Percentiles rank a stretch among this genome's conserved stretches.
phyloP scores from a whole-genome alignment of 495 filamentous ascomycete species.

The Lentithecium fluviatile region DNA sequence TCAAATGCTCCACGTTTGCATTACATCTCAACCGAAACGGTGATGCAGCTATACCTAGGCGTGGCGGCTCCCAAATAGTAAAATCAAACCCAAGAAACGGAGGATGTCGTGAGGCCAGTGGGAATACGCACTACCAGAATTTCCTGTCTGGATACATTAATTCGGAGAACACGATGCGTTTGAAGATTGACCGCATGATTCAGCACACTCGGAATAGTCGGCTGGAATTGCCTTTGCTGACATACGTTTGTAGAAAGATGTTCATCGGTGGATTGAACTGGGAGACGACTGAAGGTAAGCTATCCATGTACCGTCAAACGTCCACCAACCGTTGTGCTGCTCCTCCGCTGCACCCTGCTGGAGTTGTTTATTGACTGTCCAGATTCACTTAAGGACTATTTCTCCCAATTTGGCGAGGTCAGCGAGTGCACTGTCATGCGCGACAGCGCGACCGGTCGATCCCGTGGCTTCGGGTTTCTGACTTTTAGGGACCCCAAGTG shows the following conservation, averaged over 20 bases:
- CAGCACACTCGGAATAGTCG: neutral
- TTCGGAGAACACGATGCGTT: too few species aligned
- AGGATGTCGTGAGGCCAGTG: too few species aligned
- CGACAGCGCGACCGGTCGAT: conserved; percentile 89
- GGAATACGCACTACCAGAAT: too few species aligned
- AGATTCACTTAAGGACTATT: conserved; percentile 99
- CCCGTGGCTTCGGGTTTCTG: conserved; percentile 93
- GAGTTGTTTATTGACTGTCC: conserved; percentile 1
- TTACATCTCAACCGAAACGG: too few species aligned
- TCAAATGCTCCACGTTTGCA: neutral
- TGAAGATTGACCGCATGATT: too few species aligned
- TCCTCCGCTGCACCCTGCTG: too few species aligned
- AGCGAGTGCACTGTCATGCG: conserved; percentile 98
- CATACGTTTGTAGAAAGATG: conserved; percentile 74
- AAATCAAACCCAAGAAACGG: too few species aligned
- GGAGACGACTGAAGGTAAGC: conserved; percentile 97
- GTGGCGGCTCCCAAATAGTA: too few species aligned
- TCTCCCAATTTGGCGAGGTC: conserved; percentile 96
- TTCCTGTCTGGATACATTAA: too few species aligned
- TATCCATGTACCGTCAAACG: neutral
- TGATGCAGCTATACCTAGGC: too few species aligned
- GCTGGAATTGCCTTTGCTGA: neutral
- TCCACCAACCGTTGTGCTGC: too few species aligned
- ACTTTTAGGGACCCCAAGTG: conserved; percentile 97
- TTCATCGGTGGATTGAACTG: conserved; percentile 98